Percentiles rank a stretch among this genome's conserved stretches.
Evolutionary conservation across 2,329 filamentous ascomycete genomes (phyloP).

Genomic region (Sclerotinia nivalis): DNA sequence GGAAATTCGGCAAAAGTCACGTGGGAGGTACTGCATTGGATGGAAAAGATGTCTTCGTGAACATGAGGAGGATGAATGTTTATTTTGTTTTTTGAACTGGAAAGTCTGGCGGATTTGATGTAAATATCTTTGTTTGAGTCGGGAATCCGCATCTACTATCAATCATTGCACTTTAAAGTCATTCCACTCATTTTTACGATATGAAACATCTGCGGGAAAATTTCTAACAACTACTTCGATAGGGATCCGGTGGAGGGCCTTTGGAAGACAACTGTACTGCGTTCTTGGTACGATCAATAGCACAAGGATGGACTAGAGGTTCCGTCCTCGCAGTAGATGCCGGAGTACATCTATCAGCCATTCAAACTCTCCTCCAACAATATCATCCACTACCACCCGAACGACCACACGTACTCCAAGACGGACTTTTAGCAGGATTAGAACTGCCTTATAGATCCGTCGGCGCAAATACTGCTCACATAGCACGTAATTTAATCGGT

Average conservation of each 20-base stretch:
- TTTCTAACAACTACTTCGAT: slow-evolving; percentile 25
- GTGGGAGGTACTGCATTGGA: not conserved
- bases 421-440: slow-evolving; percentile 80
- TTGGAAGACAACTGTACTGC: slow-evolving; percentile 84
- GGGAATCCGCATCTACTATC: not conserved
- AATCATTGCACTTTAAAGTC: not conserved
- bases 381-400: slow-evolving; percentile 46
- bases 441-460: slow-evolving; percentile 66
- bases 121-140: not conserved
- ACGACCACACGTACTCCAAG: slow-evolving; percentile 56
- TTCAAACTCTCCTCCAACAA: slow-evolving; percentile 68
- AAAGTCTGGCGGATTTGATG: slow-evolving; percentile 36
- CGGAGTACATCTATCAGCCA: slow-evolving; percentile 83
- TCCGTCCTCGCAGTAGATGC: slow-evolving; percentile 93
- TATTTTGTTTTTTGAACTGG: not conserved
- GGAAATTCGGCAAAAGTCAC: not conserved
- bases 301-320: slow-evolving; percentile 75
- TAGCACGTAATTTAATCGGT: slow-evolving; percentile 78
- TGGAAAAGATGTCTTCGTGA: not conserved
- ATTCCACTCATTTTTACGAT: not conserved
- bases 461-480: slow-evolving; percentile 75
- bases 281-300: slow-evolving; percentile 80
- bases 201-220: not conserved
- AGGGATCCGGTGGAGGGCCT: slow-evolving; percentile 90
- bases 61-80: not conserved